Conservation (phyloP, 345 rosid genomes). For the Eucalyptus polybractea region DNA sequence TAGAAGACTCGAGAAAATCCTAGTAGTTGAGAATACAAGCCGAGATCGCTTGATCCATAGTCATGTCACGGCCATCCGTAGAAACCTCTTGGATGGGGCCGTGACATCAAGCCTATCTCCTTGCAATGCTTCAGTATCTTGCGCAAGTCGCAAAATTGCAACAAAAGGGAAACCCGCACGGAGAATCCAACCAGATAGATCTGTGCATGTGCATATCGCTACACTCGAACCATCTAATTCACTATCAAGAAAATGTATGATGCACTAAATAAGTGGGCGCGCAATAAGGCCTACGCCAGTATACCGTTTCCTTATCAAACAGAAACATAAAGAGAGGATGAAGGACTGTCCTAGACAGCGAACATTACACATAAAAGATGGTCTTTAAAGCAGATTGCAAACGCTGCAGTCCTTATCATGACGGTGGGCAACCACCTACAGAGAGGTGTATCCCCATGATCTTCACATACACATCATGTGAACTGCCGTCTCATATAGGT, state of each 20-base stretch:
- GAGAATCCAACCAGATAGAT: not conserved
- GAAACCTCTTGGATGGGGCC: too few relatives aligned
- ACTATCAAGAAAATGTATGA: not conserved
- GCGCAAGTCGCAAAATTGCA: not conserved
- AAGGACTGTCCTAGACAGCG: not conserved
- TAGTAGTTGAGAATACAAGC: too few relatives aligned
- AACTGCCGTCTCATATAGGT: too few relatives aligned
- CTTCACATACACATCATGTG: too few relatives aligned
- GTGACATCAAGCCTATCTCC: not conserved
- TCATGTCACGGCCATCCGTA: too few relatives aligned
- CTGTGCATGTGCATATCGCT: not conserved
- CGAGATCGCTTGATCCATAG: too few relatives aligned
- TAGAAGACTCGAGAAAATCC: too few relatives aligned
- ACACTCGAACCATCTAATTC: not conserved
- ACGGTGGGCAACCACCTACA: not conserved
- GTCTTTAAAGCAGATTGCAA: not conserved
- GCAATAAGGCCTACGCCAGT: not conserved
- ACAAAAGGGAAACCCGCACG: not conserved
- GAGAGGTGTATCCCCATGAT: too few relatives aligned
- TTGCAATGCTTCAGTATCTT: not conserved
- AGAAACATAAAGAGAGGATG: not conserved
- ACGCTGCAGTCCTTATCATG: not conserved
- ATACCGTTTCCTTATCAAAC: not conserved
- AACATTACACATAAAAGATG: not conserved
- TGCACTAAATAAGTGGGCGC: not conserved